A percentile compares a stretch with the other conserved stretches of the same genome.
These are phyloP conservation scores for Ambrosia artemisiifolia DNA, from an alignment of 129 eudicot genomes.

Conservation along the genomic window DNA sequence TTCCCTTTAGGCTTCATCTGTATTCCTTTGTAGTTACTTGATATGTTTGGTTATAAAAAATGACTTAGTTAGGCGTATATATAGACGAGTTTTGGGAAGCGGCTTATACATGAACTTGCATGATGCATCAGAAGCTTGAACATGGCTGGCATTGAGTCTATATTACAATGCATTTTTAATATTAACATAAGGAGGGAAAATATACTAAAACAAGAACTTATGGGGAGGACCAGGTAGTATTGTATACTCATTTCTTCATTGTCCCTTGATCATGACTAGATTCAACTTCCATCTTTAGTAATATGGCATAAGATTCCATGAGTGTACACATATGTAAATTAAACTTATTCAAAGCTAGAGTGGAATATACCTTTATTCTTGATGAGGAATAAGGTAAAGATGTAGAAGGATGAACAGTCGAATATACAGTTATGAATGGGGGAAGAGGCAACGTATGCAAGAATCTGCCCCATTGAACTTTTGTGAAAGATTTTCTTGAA, in stretches of 20 bases:
- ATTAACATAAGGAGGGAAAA: neutral
- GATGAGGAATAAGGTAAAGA: no score
- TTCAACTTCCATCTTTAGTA: neutral
- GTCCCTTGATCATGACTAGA: neutral
- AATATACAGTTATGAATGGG: no score
- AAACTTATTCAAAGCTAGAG: no score
- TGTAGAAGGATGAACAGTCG: no score
- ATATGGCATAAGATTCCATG: neutral
- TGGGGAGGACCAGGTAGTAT: neutral
- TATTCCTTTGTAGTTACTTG: neutral
- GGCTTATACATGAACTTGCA: neutral
- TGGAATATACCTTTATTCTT: no score
- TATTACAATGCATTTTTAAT: neutral
- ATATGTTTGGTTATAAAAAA: neutral
- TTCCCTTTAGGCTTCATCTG: neutral
- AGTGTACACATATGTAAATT: no score
- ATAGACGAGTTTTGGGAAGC: neutral
- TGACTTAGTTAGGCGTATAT: neutral
- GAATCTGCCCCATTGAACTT: no score
- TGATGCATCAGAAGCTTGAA: conserved; percentile 8
- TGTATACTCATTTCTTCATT: neutral
- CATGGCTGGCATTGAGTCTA: conserved; percentile 22
- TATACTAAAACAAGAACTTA: neutral
- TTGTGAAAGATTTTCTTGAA: no score
- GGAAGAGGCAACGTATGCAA: no score